Evolutionary conservation across 306 rosid species (phyloP).

Genomic region (Rosa persica): DNA sequence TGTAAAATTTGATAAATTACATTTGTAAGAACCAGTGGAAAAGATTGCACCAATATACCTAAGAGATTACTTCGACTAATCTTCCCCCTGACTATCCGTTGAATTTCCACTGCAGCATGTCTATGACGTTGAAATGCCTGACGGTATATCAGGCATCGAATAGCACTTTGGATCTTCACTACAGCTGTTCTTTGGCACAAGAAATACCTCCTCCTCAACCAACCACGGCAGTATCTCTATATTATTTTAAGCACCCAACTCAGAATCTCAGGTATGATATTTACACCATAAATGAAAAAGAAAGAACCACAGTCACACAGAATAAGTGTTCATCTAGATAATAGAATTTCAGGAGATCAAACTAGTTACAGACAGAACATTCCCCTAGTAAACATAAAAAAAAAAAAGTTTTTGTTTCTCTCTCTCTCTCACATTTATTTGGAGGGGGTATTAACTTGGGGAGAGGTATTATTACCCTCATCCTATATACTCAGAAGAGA

Average conservation of each 20-base stretch:
- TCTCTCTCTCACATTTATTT: not conserved
- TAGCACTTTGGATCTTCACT: conserved; percentile 57
- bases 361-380: conserved; percentile 13
- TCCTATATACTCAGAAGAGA: not conserved
- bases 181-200: conserved; percentile 50
- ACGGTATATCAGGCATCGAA: conserved; percentile 45
- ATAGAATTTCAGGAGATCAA: not conserved
- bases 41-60: conserved; percentile 42
- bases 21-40: not conserved
- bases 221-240: conserved; percentile 70
- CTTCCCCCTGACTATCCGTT: conserved; percentile 67
- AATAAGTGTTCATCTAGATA: conserved; percentile 8
- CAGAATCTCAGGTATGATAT: not conserved
- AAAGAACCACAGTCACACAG: not conserved
- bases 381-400: not conserved
- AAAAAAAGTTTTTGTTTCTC: too few relatives aligned
- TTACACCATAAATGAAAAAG: not conserved
- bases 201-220: conserved; percentile 55
- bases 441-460: not conserved
- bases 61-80: conserved; percentile 53
- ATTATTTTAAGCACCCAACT: conserved; percentile 22
- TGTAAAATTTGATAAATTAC: conserved; percentile 1
- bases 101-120: conserved; percentile 62
- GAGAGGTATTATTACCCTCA: not conserved
- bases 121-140: conserved; percentile 43